Evolutionary conservation across 805 yeast genomes (phyloP), one percentile per base, ranked within the genome.

Genomic region (Brettanomyces nanus): DNA sequence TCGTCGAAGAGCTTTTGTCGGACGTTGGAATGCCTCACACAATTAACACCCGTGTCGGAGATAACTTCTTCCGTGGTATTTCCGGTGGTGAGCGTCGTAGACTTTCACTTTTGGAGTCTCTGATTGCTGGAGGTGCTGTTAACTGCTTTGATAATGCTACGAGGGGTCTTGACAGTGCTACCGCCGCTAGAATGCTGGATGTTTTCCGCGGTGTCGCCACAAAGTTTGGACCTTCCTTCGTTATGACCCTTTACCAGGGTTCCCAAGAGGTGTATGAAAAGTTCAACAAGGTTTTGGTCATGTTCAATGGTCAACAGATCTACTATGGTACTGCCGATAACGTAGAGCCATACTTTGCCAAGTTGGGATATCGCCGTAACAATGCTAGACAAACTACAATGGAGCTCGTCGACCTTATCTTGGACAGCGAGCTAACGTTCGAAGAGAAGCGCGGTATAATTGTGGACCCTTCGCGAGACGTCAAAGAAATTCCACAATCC

Each of bases 21-120:
- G 46, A 22, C 48, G 78, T 73, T 50, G 85, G 84, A 42, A 62
- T 80, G 29, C 60, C 69, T 6, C 84, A 76, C 54, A 74, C 84
- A 5, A 64, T 65, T 43, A 52, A 65, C 46, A 67, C 76, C 19
- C 59, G 60, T 41, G 75, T 62, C 31, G 68, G 68, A 37, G 61
- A 68, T 44, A 73, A 69, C 41, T 64, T 57, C 36, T 66, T 75
- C 15, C 65, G 79, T 49, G 82, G 82, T 51, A 74, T 80, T 29
- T 78, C 90, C 36, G 90, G 94, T 52, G 92, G 94, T 67, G 92
- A 84, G 62, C 66, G 94, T 47, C 82, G 83, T 60, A 74, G 94
- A 64, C 90, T 84, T 3, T 80, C 90, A 9, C 77, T 84, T 49
- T 85, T 87, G 9, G 95, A 84, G 60, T 83, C 83, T 1, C 62